Evolutionary conservation across 2,329 filamentous ascomycete species (phyloP).

Genomic region (Aureobasidium subglaciale): DNA sequence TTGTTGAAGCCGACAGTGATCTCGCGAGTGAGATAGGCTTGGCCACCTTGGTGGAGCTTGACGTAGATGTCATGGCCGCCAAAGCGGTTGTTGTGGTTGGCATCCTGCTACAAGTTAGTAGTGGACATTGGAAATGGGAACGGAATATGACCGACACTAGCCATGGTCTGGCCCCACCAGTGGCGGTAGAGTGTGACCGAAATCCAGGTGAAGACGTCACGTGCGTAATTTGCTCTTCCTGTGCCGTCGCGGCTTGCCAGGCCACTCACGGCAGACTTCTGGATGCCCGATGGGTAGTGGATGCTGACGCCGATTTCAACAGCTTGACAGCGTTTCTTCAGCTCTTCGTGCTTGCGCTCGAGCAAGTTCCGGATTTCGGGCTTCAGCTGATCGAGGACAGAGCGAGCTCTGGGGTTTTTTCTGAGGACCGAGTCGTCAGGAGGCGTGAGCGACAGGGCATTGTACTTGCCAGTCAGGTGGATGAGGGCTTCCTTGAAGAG

Average conservation of each 20-base stretch:
- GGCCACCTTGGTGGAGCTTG: conserved; percentile 33
- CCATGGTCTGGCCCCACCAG: conserved; percentile 38
- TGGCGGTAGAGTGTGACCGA: conserved; percentile 41
- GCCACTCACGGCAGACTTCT: conserved; percentile 22
- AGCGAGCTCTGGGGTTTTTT: neutral
- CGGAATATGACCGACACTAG: conserved; percentile 18
- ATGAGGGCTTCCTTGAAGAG: conserved; percentile 41
- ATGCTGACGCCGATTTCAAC: conserved; percentile 29
- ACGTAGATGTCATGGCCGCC: conserved; percentile 42
- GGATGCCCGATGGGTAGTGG: conserved; percentile 27
- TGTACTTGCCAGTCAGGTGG: conserved; percentile 39
- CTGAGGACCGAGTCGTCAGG: neutral
- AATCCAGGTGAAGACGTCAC: conserved; percentile 47
- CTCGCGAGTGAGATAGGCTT: conserved; percentile 37
- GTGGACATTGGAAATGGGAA: neutral
- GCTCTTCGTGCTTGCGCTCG: conserved; percentile 21
- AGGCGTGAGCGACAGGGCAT: conserved; percentile 26
- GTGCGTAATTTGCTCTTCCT: conserved; percentile 38
- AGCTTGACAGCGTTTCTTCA: conserved; percentile 24
- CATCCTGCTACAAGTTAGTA: conserved; percentile 18
- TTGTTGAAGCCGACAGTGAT: conserved; percentile 34
- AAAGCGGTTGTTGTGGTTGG: conserved; percentile 27
- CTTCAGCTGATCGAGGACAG: conserved; percentile 24
- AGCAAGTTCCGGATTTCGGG: neutral
- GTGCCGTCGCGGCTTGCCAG: conserved; percentile 28